A percentile compares a stretch with the other conserved stretches of the same genome.
phyloP scores from a whole-genome alignment of 2,329 filamentous ascomycete species.

The Hypocreales sp. region DNA sequence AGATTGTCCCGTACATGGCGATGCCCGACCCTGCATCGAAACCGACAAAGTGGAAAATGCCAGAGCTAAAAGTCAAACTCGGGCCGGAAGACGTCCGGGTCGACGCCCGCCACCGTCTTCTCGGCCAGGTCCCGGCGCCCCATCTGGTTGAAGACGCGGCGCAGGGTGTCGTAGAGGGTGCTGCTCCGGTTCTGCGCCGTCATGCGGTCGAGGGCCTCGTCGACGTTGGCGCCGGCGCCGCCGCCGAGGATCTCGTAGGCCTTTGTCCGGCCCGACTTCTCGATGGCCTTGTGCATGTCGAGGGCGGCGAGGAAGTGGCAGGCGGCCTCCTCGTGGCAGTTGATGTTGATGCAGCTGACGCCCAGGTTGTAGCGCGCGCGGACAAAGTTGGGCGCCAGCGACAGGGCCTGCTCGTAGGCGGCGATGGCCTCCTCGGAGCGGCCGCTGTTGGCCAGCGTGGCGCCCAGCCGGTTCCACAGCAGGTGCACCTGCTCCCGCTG shows the following conservation, averaged over 20 bases:
- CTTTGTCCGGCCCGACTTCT: slow-evolving; percentile 68
- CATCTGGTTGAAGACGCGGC: slow-evolving; percentile 96
- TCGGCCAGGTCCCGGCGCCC: slow-evolving; percentile 75
- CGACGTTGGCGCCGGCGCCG: slow-evolving; percentile 26
- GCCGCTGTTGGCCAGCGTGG: slow-evolving; percentile 88
- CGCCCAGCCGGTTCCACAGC: slow-evolving; percentile 92
- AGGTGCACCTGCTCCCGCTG: slow-evolving; percentile 77
- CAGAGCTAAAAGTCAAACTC: slow-evolving; percentile 93
- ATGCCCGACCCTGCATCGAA: too few relatives aligned
- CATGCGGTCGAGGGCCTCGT: slow-evolving; percentile 72
- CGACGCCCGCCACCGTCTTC: slow-evolving; percentile 75
- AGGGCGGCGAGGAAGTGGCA: slow-evolving; percentile 84
- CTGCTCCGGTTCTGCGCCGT: slow-evolving; percentile 92
- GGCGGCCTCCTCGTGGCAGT: slow-evolving; percentile 84
- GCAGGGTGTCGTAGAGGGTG: slow-evolving; percentile 86
- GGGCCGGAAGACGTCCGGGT: slow-evolving; percentile 73
- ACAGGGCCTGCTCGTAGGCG: slow-evolving; percentile 85
- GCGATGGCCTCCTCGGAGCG: slow-evolving; percentile 92
- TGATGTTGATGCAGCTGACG: slow-evolving; percentile 94
- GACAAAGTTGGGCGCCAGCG: slow-evolving; percentile 88
- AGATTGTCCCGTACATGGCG: too few relatives aligned
- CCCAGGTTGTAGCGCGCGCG: slow-evolving; percentile 93
- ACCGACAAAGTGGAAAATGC: too few relatives aligned
- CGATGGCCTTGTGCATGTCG: slow-evolving; percentile 89
- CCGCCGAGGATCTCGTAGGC: slow-evolving; percentile 67